phyloP scores from a whole-genome alignment of 73 alveolate genomes.

The Uronychia binucleata region DNA sequence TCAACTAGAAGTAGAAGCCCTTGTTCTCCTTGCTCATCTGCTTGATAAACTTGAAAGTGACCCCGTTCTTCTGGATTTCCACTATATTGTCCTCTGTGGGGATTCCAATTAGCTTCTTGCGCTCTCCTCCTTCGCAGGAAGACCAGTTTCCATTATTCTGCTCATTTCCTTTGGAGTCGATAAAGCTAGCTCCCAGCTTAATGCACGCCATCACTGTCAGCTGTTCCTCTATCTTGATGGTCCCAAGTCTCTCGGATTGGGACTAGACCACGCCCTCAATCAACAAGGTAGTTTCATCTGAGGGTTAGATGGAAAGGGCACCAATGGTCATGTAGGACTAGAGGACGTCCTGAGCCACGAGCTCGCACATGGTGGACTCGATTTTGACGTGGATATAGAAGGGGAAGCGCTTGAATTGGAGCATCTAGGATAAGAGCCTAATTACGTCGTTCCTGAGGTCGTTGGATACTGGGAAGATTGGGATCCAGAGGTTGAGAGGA shows the following conservation, averaged over 20 bases:
- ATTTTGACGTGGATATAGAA: constrained; percentile 31
- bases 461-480: constrained; percentile 42
- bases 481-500: constrained; percentile 49
- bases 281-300: background rate
- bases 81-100: constrained; percentile 3
- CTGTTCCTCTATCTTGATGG: background rate
- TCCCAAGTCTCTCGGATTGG: background rate
- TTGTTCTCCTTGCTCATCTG: constrained; percentile 5
- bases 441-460: constrained; percentile 64
- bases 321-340: constrained; percentile 14
- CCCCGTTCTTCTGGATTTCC: constrained; percentile 32
- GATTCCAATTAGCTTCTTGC: constrained; percentile 14
- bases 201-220: constrained; percentile 28
- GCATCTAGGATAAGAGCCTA: no score
- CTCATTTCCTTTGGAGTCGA: constrained; percentile 69
- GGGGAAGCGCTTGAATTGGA: constrained; percentile 59
- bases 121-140: constrained; percentile 15
- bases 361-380: constrained; percentile 22
- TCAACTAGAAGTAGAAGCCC: constrained; percentile 16
- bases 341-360: constrained; percentile 32
- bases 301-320: background rate
- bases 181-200: constrained; percentile 52
- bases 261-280: background rate
- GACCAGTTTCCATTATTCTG: constrained; percentile 36
- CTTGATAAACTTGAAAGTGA: constrained; percentile 16